A percentile compares a stretch with the other conserved stretches of the same genome.
phyloP scores from a whole-genome alignment of 2,329 filamentous ascomycete species.

The Geosmithia putterillii region DNA sequence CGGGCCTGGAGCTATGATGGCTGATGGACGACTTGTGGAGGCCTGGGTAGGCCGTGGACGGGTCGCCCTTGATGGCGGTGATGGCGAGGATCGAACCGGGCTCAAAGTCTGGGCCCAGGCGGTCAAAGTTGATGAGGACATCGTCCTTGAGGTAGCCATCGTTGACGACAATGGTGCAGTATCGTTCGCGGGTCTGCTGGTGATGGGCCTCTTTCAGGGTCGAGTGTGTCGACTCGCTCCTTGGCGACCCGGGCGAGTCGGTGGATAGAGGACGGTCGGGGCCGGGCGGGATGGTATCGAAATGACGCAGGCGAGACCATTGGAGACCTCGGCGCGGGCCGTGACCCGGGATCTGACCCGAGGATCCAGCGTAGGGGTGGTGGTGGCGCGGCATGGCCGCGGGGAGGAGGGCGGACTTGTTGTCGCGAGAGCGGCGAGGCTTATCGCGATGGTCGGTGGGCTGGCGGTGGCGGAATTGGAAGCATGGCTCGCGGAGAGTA shows the following conservation, averaged over 20 bases:
- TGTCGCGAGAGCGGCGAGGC: slow-evolving; percentile 2
- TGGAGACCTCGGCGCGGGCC: slow-evolving; percentile 32
- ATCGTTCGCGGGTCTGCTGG: slow-evolving; percentile 25
- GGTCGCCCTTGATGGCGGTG: slow-evolving; percentile 42
- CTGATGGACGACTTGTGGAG: slow-evolving; percentile 16
- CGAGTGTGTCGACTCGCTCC: slow-evolving; percentile 37
- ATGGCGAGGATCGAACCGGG: slow-evolving; percentile 64
- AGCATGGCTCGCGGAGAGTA: neutral
- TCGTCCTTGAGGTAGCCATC: slow-evolving; percentile 69
- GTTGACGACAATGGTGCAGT: slow-evolving; percentile 48
- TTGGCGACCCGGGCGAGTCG: slow-evolving; percentile 30
- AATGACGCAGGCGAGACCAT: slow-evolving; percentile 37
- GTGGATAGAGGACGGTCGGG: slow-evolving; percentile 26
- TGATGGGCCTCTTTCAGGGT: slow-evolving; percentile 24
- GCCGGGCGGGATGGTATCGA: slow-evolving; percentile 34
- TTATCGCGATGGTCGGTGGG: slow-evolving; percentile 3
- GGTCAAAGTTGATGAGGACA: slow-evolving; percentile 64
- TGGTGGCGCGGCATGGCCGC: slow-evolving; percentile 31
- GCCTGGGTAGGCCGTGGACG: slow-evolving; percentile 14
- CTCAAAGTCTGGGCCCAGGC: slow-evolving; percentile 50
- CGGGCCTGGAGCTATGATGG: neutral
- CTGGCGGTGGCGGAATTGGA: neutral
- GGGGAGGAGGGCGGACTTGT: too few species aligned
- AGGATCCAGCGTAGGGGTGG: too few species aligned
- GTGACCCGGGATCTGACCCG: slow-evolving; percentile 19